These are phyloP conservation scores for Dendrocalamus latiflorus DNA, from an alignment of 202 grass and related monocot genomes.

Conservation along the genomic window DNA sequence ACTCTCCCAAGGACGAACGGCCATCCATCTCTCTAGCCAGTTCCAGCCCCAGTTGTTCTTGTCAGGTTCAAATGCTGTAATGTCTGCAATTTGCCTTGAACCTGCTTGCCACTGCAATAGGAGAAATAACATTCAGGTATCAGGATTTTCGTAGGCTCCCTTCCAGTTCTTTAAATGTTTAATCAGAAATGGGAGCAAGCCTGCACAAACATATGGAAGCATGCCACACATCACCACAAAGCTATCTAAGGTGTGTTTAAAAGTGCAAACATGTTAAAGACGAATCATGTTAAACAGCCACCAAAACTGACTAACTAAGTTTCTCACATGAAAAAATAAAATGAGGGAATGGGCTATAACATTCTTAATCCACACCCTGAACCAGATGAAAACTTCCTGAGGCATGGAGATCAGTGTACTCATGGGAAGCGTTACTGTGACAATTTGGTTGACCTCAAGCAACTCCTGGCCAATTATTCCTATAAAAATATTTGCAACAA, in stretches of 20 bases:
- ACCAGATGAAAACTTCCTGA: neutral
- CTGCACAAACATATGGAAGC: neutral
- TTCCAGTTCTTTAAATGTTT: neutral
- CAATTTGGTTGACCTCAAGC: neutral
- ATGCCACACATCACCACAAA: neutral
- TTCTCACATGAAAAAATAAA: neutral
- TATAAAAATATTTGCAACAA: neutral
- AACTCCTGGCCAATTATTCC: neutral
- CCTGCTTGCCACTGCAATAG: conserved; percentile 81
- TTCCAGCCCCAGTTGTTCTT: conserved; percentile 93
- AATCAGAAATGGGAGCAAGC: neutral
- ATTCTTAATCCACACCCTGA: neutral
- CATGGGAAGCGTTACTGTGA: neutral
- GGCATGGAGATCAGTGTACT: neutral
- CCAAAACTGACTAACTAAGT: neutral
- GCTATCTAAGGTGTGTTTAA: neutral
- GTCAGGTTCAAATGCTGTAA: conserved; percentile 56
- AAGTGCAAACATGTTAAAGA: neutral
- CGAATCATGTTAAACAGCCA: neutral
- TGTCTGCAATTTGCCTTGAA: conserved; percentile 46
- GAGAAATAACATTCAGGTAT: conserved; percentile 9
- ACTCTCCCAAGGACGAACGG: conserved; percentile 87
- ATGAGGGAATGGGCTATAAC: neutral
- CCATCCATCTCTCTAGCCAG: conserved; percentile 99
- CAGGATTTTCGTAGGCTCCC: neutral